Conservation (phyloP, 2,329 filamentous ascomycete genomes). For the Xylaria polymorpha region DNA sequence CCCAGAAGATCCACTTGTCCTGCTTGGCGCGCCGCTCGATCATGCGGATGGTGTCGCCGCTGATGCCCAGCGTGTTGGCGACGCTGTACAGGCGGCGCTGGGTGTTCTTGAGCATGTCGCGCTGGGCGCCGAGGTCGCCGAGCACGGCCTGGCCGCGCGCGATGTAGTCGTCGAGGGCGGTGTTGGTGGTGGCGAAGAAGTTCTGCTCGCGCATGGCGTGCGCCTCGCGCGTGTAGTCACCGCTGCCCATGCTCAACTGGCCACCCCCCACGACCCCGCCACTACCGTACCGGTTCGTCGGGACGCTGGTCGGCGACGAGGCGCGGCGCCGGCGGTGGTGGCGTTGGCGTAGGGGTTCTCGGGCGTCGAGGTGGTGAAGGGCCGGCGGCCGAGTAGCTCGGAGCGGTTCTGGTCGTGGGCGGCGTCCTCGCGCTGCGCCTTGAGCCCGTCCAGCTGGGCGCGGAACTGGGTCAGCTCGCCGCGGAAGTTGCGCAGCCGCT, state of each 20-base stretch:
- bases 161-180: conserved; percentile 92
- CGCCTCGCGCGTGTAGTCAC: conserved; percentile 77
- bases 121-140: conserved; percentile 87
- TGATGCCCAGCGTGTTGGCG: conserved; percentile 92
- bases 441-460: conserved; percentile 79
- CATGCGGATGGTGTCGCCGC: conserved; percentile 96
- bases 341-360: conserved; percentile 90
- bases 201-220: conserved; percentile 90
- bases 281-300: conserved; percentile 57
- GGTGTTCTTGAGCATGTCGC: conserved; percentile 94
- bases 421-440: conserved; percentile 80
- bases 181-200: conserved; percentile 85
- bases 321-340: conserved; percentile 46
- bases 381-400: conserved; percentile 86
- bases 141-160: conserved; percentile 91
- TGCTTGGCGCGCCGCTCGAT: conserved; percentile 90
- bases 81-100: conserved; percentile 92
- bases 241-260: conserved; percentile 60
- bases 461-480: conserved; percentile 84
- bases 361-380: conserved; percentile 81
- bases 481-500: conserved; percentile 87
- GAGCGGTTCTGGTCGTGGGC: conserved; percentile 73
- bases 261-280: conserved; percentile 49
- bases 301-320: conserved; percentile 49
- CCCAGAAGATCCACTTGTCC: conserved; percentile 98